A percentile compares a stretch with the other conserved stretches of the same genome.
phyloP scores from a whole-genome alignment of 169 alveolate species.

The Plasmodium relictum region DNA sequence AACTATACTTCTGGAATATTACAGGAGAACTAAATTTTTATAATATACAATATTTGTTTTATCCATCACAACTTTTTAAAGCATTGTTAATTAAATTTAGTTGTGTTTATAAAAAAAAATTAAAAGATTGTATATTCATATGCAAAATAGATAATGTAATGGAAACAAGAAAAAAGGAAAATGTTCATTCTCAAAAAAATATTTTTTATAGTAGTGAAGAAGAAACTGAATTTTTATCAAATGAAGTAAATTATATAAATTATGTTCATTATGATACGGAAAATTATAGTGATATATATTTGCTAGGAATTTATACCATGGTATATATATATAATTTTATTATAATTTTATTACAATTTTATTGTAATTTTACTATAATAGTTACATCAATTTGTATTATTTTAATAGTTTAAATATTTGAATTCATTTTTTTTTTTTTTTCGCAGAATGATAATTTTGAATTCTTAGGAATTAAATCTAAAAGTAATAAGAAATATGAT shows the following conservation, averaged over 20 bases:
- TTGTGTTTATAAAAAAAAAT: constrained; percentile 39
- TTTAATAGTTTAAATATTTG: not conserved
- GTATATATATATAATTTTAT: constrained; percentile 12
- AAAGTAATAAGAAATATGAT: constrained; percentile 57
- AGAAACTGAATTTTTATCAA: constrained; percentile 17
- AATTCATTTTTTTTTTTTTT: not conserved
- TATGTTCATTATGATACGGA: constrained; percentile 55
- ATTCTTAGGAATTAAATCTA: constrained; percentile 49
- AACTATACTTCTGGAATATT: constrained; percentile 71
- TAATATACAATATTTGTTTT: constrained; percentile 56
- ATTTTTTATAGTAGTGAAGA: constrained; percentile 68
- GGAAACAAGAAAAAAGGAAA: constrained; percentile 24
- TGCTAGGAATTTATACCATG: constrained; percentile 41
- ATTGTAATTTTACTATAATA: too few relatives aligned
- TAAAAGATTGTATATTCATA: constrained; percentile 42
- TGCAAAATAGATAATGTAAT: constrained; percentile 15
- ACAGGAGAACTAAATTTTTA: constrained; percentile 65
- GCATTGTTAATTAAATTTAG: constrained; percentile 58
- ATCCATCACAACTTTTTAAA: constrained; percentile 48
- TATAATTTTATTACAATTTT: not conserved
- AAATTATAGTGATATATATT: constrained; percentile 5
- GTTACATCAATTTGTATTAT: not conserved
- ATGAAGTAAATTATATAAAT: constrained; percentile 27
- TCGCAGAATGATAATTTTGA: constrained; percentile 72
- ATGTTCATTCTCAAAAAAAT: constrained; percentile 38